Percentiles rank a stretch among this genome's conserved stretches.
Evolutionary conservation across 1,284 basidiomycete genomes (phyloP).

Genomic region (Sporisorium reilianum): DNA sequence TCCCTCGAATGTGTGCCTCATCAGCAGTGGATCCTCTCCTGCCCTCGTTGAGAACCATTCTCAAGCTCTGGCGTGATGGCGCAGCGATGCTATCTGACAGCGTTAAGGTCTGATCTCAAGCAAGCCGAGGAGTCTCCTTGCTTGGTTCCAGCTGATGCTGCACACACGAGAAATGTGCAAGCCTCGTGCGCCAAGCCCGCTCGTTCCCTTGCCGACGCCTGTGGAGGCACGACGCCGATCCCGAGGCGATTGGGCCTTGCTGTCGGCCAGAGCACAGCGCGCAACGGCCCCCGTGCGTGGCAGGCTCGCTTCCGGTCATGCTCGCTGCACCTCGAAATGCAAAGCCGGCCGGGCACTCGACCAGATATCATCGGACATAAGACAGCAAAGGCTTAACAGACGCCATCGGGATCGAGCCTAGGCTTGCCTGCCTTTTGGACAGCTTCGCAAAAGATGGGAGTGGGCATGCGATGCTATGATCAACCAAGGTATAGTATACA

Average conservation of each 20-base stretch:
- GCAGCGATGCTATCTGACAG: background rate
- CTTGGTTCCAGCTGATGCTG: background rate
- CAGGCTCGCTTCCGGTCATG: background rate
- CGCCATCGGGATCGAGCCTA: background rate
- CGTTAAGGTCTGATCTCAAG: background rate
- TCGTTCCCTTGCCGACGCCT: background rate
- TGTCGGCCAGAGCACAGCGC: conserved; percentile 6
- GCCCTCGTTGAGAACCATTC: background rate
- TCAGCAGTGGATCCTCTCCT: background rate
- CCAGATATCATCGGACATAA: background rate
- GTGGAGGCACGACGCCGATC: background rate
- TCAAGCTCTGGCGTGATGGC: conserved; percentile 7
- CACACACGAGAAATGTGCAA: background rate
- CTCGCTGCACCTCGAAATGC: background rate
- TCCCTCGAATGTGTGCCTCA: background rate
- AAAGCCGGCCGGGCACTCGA: conserved; percentile 5
- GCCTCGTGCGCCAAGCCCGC: background rate
- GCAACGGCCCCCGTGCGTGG: conserved; percentile 2
- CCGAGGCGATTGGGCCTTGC: background rate
- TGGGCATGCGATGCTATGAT: background rate
- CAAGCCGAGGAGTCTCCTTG: background rate
- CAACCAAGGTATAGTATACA: conserved; percentile 2
- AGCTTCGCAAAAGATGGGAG: background rate
- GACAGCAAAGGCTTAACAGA: background rate
- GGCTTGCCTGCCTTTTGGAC: background rate